Base-by-base conservation (phyloP, 257 asterid genomes). In the Phtheirospermum japonicum region DNA sequence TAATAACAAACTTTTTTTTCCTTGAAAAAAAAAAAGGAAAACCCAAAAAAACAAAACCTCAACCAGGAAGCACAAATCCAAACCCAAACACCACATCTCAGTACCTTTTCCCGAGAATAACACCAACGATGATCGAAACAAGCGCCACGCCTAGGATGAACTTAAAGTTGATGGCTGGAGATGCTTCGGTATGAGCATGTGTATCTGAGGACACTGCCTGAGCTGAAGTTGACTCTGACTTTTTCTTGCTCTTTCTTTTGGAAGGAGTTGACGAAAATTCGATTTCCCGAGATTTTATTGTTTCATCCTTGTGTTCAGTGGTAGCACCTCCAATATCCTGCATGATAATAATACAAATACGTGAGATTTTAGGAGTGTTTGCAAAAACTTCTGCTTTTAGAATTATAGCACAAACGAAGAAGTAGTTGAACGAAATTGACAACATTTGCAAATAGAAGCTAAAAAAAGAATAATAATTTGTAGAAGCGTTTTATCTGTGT, bases 91-190 rank as follows among this genome's bases (percentile, higher is more conserved):
- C 11, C 62, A 60, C 20, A 36, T 16, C 67, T 62, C 76, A 89
- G 60, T 86, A 89, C 68, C 83, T 79, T 75, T 80, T 89, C 1
- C 95, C 97, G 34, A 89, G 83, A 75, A 87, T 63, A 46, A 90
- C 37, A 65, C 97, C 97, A 31, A 80, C 11, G 31, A 90, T 68
- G 9, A 87, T 72, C 7, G 97, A 90, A 72, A 87, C 82, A 53
- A 90, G 59, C 18, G 96, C 96, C 79, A 90, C 97, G 16, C 92
- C 96, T 64, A 87, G 36, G 43, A 85, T 56, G 78, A 85, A 61
- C 74, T 79, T 81, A 45, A 69, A 16, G 64, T 84, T 71, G 68
- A 78, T 59, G 39, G 62, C 32, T 46, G 85, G 75, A 50, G 94
- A 76, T 42, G 67, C 84, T 13, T 59, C 75, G 1, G 81, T 49